Evolutionary conservation across 78 protist species (phyloP).

Genomic region (Capsaspora owczarzaki): DNA sequence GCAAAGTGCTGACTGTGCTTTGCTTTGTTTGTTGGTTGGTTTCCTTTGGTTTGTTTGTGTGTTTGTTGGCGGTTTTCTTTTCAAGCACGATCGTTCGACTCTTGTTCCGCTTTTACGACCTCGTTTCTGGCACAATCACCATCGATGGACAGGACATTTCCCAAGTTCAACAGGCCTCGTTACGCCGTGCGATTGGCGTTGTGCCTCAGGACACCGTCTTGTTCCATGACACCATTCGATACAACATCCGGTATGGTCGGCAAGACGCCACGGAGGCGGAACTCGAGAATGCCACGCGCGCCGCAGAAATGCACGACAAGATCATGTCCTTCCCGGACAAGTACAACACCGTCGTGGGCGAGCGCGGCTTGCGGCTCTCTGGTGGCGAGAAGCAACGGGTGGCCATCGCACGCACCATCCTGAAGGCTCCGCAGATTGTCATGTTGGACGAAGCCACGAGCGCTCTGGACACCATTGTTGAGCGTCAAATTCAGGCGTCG

Average conservation of each 20-base stretch:
- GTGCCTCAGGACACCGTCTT: constrained; percentile 63
- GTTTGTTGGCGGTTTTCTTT: not conserved
- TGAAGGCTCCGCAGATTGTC: constrained; percentile 54
- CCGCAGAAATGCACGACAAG: constrained; percentile 66
- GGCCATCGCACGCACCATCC: constrained; percentile 71
- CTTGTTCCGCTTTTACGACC: constrained; percentile 67
- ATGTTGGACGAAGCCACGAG: constrained; percentile 47
- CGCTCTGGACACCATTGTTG: constrained; percentile 53
- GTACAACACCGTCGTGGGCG: constrained; percentile 81
- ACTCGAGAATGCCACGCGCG: constrained; percentile 34
- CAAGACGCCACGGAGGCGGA: constrained; percentile 15
- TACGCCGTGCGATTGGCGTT: constrained; percentile 38
- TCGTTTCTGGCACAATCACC: constrained; percentile 39
- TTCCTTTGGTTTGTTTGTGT: not conserved
- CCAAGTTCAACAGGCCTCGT: constrained; percentile 3
- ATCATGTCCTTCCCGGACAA: constrained; percentile 56
- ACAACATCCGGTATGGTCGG: constrained; percentile 30
- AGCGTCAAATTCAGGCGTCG: constrained; percentile 5
- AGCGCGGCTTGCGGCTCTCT: constrained; percentile 78
- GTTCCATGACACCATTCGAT: constrained; percentile 43
- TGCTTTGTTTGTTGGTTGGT: not conserved
- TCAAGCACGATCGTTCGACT: constrained; percentile 37
- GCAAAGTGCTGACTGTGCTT: no score
- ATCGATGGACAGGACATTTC: constrained; percentile 55
- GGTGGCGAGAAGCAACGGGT: constrained; percentile 83